Evolutionary conservation across 1,284 basidiomycete genomes (phyloP).

Genomic region (Waitea zeae): DNA sequence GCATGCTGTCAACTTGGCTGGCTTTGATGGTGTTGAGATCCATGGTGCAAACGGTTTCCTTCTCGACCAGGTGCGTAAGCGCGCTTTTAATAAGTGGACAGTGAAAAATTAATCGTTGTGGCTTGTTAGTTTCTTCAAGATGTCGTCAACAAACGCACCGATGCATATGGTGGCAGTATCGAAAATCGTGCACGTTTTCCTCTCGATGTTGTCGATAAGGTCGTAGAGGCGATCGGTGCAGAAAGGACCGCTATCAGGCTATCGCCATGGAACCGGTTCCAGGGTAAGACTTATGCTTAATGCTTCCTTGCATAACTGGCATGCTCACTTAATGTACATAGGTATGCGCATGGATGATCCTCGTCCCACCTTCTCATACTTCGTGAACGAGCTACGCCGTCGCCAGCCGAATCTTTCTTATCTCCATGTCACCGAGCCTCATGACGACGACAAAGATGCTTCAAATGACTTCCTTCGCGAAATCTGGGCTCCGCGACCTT

Average conservation of each 20-base stretch:
- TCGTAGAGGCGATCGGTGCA: constrained; percentile 20
- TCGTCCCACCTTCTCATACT: constrained; percentile 20
- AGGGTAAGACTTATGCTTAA: neutral
- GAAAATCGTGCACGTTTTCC: constrained; percentile 35
- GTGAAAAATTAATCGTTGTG: too few species aligned
- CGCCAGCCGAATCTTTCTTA: constrained; percentile 34
- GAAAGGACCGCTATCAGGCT: constrained; percentile 29
- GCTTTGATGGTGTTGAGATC: constrained; percentile 20
- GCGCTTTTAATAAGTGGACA: too few species aligned
- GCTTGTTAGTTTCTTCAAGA: constrained; percentile 22
- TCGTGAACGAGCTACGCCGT: constrained; percentile 15
- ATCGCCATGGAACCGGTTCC: constrained; percentile 12
- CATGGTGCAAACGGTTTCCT: constrained; percentile 24
- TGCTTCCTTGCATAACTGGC: too few species aligned
- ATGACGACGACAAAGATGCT: constrained; percentile 5
- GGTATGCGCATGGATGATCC: constrained; percentile 20
- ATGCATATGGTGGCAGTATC: constrained; percentile 38
- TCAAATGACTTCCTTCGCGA: constrained; percentile 8
- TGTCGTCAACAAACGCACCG: constrained; percentile 31
- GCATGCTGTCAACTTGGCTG: constrained; percentile 11
- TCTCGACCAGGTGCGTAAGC: constrained; percentile 20
- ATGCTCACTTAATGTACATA: too few species aligned
- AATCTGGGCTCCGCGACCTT: constrained; percentile 8
- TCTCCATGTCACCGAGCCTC: constrained; percentile 36
- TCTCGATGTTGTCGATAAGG: constrained; percentile 24